phyloP scores from a whole-genome alignment of 73 alveolate genomes.

The Paramecium sonneborni region DNA sequence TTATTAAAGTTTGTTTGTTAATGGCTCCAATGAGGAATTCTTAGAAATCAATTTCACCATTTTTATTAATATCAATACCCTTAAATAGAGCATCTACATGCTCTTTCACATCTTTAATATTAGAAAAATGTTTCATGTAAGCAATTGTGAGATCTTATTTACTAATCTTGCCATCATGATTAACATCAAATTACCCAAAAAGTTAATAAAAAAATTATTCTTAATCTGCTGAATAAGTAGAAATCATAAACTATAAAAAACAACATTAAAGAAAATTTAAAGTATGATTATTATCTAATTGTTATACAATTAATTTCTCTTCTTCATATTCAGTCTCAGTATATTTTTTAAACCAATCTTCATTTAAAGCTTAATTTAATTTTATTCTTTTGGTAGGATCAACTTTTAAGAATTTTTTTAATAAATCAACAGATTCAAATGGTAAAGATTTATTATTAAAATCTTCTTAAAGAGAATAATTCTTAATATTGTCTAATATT shows the following conservation, averaged over 20 bases:
- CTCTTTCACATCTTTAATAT: background rate
- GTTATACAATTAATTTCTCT: background rate
- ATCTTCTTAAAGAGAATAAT: background rate
- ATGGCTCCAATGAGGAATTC: slow-evolving; percentile 9
- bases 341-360: background rate
- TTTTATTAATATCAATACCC: slow-evolving; percentile 4
- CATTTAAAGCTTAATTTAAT: background rate
- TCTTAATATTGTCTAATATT: background rate
- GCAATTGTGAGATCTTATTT: background rate
- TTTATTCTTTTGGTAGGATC: background rate
- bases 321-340: background rate
- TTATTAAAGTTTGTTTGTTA: background rate
- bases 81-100: background rate
- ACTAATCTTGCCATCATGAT: background rate
- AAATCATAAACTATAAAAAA: background rate
- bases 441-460: background rate
- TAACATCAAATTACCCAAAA: background rate
- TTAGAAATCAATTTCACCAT: slow-evolving; percentile 12
- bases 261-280: background rate
- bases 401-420: background rate
- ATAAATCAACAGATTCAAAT: background rate
- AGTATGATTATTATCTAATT: background rate
- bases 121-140: background rate
- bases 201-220: background rate
- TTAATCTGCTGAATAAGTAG: background rate